Evolutionary conservation across 1,284 basidiomycete species (phyloP).

Genomic region (Ceratorhiza oryzae-sativae): DNA sequence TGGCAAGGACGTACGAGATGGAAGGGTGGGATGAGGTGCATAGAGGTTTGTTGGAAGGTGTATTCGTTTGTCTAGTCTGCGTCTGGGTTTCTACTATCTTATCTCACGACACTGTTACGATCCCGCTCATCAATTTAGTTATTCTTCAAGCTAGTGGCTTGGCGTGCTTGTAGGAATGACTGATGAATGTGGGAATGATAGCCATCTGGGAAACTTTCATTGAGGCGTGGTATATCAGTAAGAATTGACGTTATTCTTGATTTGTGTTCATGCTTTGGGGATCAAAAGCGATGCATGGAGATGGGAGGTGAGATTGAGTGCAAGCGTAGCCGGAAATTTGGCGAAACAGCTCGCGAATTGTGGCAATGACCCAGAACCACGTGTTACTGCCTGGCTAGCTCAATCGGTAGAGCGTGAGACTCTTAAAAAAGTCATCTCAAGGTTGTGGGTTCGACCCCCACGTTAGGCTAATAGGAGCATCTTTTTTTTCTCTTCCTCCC

Average conservation of each 20-base stretch:
- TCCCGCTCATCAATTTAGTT: conserved; percentile 18
- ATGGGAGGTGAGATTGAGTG: background rate
- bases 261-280: background rate
- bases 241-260: background rate
- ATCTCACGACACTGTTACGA: conserved; percentile 36
- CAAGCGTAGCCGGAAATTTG: background rate
- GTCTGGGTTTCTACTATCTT: conserved; percentile 20
- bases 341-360: too few relatives aligned
- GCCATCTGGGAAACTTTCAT: background rate
- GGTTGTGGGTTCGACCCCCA: conserved; percentile 21
- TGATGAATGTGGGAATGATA: background rate
- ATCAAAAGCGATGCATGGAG: too few relatives aligned
- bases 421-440: conserved; percentile 32
- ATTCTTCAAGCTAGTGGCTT: conserved; percentile 6
- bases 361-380: too few relatives aligned
- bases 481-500: too few relatives aligned
- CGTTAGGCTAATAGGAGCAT: conserved; percentile 11
- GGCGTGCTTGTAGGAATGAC: background rate
- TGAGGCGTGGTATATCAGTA: background rate
- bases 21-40: background rate
- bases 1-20: background rate
- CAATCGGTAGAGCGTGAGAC: conserved; percentile 38
- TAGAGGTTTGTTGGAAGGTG: conserved; percentile 2
- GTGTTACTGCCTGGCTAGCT: conserved; percentile 23
- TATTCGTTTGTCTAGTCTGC: conserved; percentile 15